These are phyloP conservation scores for Fimicolochytrium jonesii DNA, from an alignment of 192 early-diverging fungal species.

Conservation along the genomic window DNA sequence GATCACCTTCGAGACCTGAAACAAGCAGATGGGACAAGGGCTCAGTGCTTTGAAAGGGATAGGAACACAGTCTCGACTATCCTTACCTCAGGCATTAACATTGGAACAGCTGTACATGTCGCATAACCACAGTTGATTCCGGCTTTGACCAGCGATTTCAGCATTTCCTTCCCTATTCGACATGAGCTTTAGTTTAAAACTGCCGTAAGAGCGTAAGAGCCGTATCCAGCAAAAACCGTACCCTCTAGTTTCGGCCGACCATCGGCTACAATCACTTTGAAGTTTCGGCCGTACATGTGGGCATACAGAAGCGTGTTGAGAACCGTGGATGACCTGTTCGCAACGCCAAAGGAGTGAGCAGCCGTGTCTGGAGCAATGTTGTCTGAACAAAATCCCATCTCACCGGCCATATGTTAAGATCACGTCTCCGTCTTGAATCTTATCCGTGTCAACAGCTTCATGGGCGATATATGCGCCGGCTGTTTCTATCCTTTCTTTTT, in stretches of 20 bases:
- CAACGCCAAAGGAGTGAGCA: background rate
- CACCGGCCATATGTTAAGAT: constrained; percentile 78
- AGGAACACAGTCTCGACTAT: background rate
- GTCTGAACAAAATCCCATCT: too few species aligned
- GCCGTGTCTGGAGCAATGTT: background rate
- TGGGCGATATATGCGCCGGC: constrained; percentile 77
- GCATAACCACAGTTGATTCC: constrained; percentile 76
- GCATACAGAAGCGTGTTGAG: constrained; percentile 71
- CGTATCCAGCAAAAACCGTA: constrained; percentile 12
- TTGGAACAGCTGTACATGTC: constrained; percentile 61
- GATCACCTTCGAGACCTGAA: constrained; percentile 68
- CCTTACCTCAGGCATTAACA: constrained; percentile 68
- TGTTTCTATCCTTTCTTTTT: constrained; percentile 82
- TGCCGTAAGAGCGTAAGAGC: too few species aligned
- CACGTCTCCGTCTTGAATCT: constrained; percentile 89
- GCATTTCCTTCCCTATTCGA: constrained; percentile 56
- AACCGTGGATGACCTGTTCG: constrained; percentile 80
- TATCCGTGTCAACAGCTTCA: constrained; percentile 62
- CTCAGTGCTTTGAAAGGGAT: background rate
- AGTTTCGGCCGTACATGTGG: constrained; percentile 66
- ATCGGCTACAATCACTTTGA: constrained; percentile 91
- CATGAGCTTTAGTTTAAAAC: too few species aligned
- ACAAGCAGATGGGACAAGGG: background rate
- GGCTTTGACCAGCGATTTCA: constrained; percentile 51
- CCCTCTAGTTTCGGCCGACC: constrained; percentile 87